Base-by-base conservation (phyloP, 2,329 filamentous ascomycete genomes). In the Venturia carpophila region DNA sequence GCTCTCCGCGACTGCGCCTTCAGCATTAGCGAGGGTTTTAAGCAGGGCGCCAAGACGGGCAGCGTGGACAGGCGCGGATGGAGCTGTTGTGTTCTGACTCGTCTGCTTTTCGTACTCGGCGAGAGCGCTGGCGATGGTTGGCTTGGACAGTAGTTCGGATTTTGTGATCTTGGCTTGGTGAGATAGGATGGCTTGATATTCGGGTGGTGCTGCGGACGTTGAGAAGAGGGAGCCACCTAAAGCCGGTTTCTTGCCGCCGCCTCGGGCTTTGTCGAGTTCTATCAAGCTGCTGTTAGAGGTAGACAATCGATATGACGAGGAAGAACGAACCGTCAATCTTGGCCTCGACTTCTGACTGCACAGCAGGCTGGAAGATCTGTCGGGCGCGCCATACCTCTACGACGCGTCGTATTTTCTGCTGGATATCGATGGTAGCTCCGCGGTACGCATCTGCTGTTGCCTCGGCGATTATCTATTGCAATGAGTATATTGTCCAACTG, bases 311-410 rank as follows among this genome's bases (percentile, higher is more conserved):
- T 24, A 30, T 3, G 9, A 43, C 0, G 34, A 55, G 24, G 62
- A 34, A 52, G 30, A 19, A 58, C 45, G n/a, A 80, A 93, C 91
- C 91, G 69, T 91, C 87, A 64, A 97, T 81, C 39, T 89, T 84
- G 66, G 84, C 79, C 73, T 97, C 93, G 63, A 97, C 86, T 1
- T 89, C 88, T 65, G 87, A 85, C 73, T 96, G 88, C 61, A 96
- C 90, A 0, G 88, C 84, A 0, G 75, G 75, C 67, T 95, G 91
- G 71, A 99, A 99, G 58, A 99, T 94, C 63, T 81, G 79, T 43
- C 94, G 84, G 71, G 93, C 87, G 72, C 88, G 88, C 94, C 94
- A 99, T 21, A 99, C 94, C 71, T 97, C 93, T 3, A 97, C 85
- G 0, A 97, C 93, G 41, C 94, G 85, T 67, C 89, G 84, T 45